Percentiles rank a stretch among this genome's conserved stretches.
These are phyloP conservation scores for Pinus tabuliformis DNA, from an alignment of 75 land plant genomes.

Conservation along the genomic window DNA sequence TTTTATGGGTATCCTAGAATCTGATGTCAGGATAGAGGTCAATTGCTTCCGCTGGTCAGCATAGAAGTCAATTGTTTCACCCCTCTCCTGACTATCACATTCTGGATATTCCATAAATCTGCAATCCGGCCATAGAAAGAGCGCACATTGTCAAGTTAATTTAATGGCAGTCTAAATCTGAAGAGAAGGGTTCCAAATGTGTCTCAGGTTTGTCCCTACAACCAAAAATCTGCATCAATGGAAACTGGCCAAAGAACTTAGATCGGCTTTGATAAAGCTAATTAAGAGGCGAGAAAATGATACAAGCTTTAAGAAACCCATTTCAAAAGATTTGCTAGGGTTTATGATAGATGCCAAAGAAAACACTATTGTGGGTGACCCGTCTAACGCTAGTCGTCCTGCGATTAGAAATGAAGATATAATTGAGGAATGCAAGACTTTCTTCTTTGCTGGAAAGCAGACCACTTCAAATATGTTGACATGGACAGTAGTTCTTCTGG, in stretches of 20 bases:
- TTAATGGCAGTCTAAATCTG: background rate
- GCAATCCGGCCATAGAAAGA: background rate
- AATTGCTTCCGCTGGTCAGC: too few relatives aligned
- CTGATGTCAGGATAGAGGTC: too few relatives aligned
- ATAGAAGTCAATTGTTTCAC: too few relatives aligned
- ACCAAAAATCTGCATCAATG: constrained; percentile 37
- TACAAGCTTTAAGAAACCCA: background rate
- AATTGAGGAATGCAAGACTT: constrained; percentile 79
- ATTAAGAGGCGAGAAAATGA: constrained; percentile 37
- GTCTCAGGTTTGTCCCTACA: constrained; percentile 67
- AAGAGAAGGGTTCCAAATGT: background rate
- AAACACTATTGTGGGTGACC: too few relatives aligned
- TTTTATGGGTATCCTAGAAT: too few relatives aligned
- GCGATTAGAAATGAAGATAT: constrained; percentile 43
- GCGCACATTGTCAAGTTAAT: background rate
- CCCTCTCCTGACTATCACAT: too few relatives aligned
- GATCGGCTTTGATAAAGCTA: constrained; percentile 36
- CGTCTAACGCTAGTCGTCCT: background rate
- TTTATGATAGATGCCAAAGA: constrained; percentile 38
- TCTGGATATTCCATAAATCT: background rate
- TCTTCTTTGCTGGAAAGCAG: constrained; percentile 91
- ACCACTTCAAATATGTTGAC: constrained; percentile 77
- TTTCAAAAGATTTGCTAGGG: constrained; percentile 43
- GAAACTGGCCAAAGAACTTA: constrained; percentile 56
- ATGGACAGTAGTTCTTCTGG: constrained; percentile 76